Conservation (phyloP, 441 rosid genomes). For the Kokia cookei region DNA sequence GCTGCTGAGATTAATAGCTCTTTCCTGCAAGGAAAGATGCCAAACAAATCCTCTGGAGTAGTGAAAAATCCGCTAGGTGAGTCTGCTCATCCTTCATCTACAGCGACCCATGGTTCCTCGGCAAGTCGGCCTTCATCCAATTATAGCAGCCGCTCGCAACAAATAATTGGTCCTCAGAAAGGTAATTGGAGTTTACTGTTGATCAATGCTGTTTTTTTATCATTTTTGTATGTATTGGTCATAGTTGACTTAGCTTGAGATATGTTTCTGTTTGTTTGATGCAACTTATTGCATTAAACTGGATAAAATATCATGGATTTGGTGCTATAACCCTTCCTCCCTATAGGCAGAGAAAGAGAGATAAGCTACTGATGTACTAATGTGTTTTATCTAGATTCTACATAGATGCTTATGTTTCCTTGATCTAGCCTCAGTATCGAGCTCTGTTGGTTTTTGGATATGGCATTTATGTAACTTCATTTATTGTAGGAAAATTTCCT, state of each 20-base stretch:
- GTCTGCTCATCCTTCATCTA: conserved; percentile 43
- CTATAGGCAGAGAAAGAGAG: neutral
- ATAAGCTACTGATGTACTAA: neutral
- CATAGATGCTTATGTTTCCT: neutral
- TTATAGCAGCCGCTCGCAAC: conserved; percentile 63
- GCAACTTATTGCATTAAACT: neutral
- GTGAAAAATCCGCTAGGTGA: conserved; percentile 49
- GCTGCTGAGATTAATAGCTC: conserved; percentile 37
- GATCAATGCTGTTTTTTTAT: neutral
- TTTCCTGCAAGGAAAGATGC: conserved; percentile 37
- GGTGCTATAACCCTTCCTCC: neutral
- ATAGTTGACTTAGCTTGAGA: neutral
- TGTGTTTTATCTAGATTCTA: neutral
- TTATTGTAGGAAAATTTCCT: neutral
- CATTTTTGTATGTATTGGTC: neutral
- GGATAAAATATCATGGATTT: neutral
- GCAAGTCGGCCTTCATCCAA: conserved; percentile 74
- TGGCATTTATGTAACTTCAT: neutral
- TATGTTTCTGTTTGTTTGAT: neutral
- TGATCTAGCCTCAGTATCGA: neutral
- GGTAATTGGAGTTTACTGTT: conserved; percentile 35
- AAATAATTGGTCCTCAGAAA: conserved; percentile 55
- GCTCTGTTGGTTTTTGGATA: neutral
- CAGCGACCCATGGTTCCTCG: conserved; percentile 50
- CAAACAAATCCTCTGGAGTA: conserved; percentile 45